Base-by-base conservation (phyloP, 805 yeast genomes). In the Saturnispora silvae region DNA sequence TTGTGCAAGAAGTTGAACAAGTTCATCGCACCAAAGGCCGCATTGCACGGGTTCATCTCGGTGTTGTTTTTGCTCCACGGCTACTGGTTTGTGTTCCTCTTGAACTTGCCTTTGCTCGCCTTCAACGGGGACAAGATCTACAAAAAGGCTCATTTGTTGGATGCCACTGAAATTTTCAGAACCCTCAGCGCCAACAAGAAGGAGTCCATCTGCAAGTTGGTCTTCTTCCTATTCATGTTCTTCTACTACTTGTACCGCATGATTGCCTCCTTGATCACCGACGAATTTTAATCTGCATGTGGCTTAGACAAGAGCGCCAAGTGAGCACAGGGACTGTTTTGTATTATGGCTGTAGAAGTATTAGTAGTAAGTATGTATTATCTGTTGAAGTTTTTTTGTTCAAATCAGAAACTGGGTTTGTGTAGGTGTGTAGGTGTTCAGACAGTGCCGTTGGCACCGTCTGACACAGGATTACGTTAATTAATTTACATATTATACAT, bases 81-180 rank as follows among this genome's bases (percentile, higher is more conserved):
- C 17, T 84, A 82, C 64, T 87, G 96, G 96, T 75, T 85, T 57
- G 76, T 85, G 17, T 79, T 89, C 60, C 62, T 87, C 52, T 59
- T 92, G 54, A 84, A 84, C 61, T 63, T 77, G 47, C 96, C 97
- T 33, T 67, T 92, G 45, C 62, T 83, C 38, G 92, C 86, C 20
- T 92, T 69, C 69, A 92, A 92, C 58, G 76, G 67, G 42, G 79
- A 81, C 67, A 83, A 83, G 60, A 73, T 84, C 53, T 62, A 78
- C 59, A 75, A 73, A 51, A 85, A 84, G 61, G 77, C 78, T 57
- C 87, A 89, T 57, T 65, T 83, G 45, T 75, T 87, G 59, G 98
- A 92, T 60, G 97, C 97, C 41, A 89, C 98, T 31, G 96, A 89
- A 61, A 92, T 89, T 53, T 92, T 92, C 65, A 76, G 97, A 67